Evolutionary conservation across 371 early-diverging fungal species (phyloP), one percentile per base, ranked within the genome.

Genomic region (Astathelohania contejeani): DNA sequence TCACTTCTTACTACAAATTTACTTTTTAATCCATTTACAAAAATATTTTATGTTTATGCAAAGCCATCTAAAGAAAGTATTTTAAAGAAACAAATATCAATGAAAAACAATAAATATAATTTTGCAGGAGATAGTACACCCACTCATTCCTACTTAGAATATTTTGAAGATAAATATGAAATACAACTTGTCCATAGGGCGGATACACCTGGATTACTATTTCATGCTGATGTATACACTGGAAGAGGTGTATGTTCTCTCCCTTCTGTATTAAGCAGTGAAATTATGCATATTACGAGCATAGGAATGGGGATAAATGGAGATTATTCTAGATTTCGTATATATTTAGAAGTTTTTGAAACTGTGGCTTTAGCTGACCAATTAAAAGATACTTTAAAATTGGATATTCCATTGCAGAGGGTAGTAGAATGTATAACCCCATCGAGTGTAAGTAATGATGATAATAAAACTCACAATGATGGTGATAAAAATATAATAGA

Each of bases 271-370:
- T 10, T 59, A 18, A 24, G 55, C 0, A 45, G 44, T 18, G 67
- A 67, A 53, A 26, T 55, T 22, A 14, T 56, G 6, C 45, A 37
- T 52, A 49, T 65, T 2, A 65, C 68, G 3, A 7, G 29, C 29
- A 35, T 63, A 9, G 60, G 35, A 24, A 60, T 44, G 40, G 14
- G 9, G 3, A 44, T 60, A 6, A 32, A 48, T 20, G 2, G 27
- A 24, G 50, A 64, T 22, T 49, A 42, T 25, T 3, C 23, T 23
- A 43, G 26, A 22, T 60, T 67, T 50, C 12, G 29, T 1, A 14
- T 42, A 19, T 48, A 51, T 38, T 60, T 65, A 32, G 12, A 45
- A 28, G 25, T 35, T 25, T 62, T 67, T 37, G 58, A 67, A 45
- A 39, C 4, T 26, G 7, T 44, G 2, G 59, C 51, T 26, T 12